phyloP scores from a whole-genome alignment of 2,329 filamentous ascomycete genomes.

The Aulographum hederae region DNA sequence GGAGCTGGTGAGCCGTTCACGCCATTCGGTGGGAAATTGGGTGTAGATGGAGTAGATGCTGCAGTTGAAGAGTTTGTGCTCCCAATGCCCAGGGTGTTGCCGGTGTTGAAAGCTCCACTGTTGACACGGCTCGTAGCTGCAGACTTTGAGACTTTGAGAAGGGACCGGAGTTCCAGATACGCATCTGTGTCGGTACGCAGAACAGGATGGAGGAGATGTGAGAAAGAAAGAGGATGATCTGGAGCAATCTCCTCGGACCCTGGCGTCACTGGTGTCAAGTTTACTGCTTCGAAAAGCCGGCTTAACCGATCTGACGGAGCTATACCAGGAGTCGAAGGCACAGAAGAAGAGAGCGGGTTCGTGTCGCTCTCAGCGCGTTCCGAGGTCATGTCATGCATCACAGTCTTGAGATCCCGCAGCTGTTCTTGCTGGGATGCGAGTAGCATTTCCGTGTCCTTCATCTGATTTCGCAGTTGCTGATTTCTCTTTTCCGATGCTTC shows the following conservation, averaged over 20 bases:
- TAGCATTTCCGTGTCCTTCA: constrained; percentile 71
- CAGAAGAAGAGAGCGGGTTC: constrained; percentile 44
- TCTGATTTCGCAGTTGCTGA: constrained; percentile 68
- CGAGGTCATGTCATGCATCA: constrained; percentile 79
- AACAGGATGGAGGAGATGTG: constrained; percentile 66
- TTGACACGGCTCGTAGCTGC: constrained; percentile 48
- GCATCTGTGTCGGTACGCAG: constrained; percentile 64
- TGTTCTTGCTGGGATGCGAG: constrained; percentile 87
- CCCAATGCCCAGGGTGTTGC: constrained; percentile 39
- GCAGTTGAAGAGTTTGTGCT: constrained; percentile 12
- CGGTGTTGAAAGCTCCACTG: constrained; percentile 49
- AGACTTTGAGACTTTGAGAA: constrained; percentile 47
- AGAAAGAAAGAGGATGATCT: constrained; percentile 53
- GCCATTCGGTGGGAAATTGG: neutral
- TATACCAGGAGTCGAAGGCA: constrained; percentile 65
- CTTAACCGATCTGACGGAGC: constrained; percentile 36
- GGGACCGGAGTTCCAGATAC: constrained; percentile 69
- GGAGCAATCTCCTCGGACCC: constrained; percentile 35
- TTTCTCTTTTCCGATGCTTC: constrained; percentile 69
- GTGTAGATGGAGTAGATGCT: constrained; percentile 3
- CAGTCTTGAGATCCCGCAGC: constrained; percentile 71
- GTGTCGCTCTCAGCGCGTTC: constrained; percentile 55
- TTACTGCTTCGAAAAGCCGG: constrained; percentile 41
- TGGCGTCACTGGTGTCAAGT: constrained; percentile 29
- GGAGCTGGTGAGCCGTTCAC: neutral